A percentile compares a stretch with the other conserved stretches of the same genome.
These are phyloP conservation scores for Penicillium fuscoglaucum DNA, from an alignment of 2,329 filamentous ascomycete species.

Conservation along the genomic window DNA sequence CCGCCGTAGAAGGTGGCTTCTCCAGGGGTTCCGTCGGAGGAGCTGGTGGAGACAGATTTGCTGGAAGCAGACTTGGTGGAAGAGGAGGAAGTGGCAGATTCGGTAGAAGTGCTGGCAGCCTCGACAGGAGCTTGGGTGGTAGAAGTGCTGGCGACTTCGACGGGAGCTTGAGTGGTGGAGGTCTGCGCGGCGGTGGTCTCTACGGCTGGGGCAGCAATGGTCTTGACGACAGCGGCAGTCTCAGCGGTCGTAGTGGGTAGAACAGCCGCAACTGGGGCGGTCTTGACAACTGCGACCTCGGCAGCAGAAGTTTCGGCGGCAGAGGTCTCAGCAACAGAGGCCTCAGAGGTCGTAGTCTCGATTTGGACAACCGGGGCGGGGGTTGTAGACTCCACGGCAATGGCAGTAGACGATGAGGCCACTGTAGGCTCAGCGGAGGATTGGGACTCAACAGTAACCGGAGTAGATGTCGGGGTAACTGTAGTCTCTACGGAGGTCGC, in stretches of 20 bases:
- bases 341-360: conserved; percentile 5
- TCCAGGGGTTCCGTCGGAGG: conserved; percentile 33
- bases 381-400: conserved; percentile 2
- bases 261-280: background rate
- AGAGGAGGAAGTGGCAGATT: conserved; percentile 13
- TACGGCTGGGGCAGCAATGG: conserved; percentile 1
- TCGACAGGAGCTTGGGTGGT: background rate
- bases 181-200: background rate
- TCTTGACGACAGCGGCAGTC: background rate
- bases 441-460: conserved; percentile 4
- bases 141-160: background rate
- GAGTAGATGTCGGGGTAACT: conserved; percentile 12
- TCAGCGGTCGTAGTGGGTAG: background rate
- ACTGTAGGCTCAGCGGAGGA: conserved; percentile 13
- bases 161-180: conserved; percentile 1
- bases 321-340: conserved; percentile 4
- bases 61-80: conserved; percentile 5
- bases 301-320: conserved; percentile 1
- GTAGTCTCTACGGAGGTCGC: conserved; percentile 15
- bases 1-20: conserved; percentile 57
- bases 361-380: background rate
- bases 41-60: background rate
- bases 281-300: background rate
- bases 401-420: conserved; percentile 8
- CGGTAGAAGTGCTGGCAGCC: conserved; percentile 8